Evolutionary conservation across 257 asterid genomes (phyloP), one percentile per base, ranked within the genome.

Genomic region (Voacanga thouarsii): DNA sequence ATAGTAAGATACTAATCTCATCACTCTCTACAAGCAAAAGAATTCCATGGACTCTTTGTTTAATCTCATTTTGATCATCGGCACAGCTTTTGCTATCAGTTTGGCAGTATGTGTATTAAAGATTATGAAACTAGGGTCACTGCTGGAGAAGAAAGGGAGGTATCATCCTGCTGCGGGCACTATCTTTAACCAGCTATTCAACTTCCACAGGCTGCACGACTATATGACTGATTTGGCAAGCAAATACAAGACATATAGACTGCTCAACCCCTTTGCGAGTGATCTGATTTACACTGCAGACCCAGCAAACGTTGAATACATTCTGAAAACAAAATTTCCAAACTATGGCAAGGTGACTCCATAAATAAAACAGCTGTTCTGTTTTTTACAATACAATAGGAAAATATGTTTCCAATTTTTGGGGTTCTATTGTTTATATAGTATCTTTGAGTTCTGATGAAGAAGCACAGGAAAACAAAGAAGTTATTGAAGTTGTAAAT

Each of bases 301-400:
- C 74, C 94, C 92, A 30, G 92, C 83, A 0, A 89, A 82, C 39
- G 80, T 91, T 14, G 96, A 89, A 84, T 84, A 89, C 74, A 81
- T 91, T 66, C 94, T 90, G 81, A 90, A 91, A 71, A 84, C 93
- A 0, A 91, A 90, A 47, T 90, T 91, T 44, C 41, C 84, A 0
- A 90, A 90, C 79, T 91, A 87, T 33, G 91, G 95, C 59, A 88
- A 88, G 94, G 97, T 90, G 74, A 44, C 33, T 81, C 43, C 1
- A 64, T 12, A 23, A 33, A 16, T 45, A 26, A 26, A 74, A 68
- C 56, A 60, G 39, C 39, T 2, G 15, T 19, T 77, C 69, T 41
- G 10, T 12, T 53, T 64, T 68, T 64, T 12, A 10, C 28, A 43
- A 7, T 1, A 7, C 41, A 5, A 23, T 5, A 18, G 43, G 45